Conservation (phyloP, 129 eudicot genomes). For the Pulicaria dysenterica region DNA sequence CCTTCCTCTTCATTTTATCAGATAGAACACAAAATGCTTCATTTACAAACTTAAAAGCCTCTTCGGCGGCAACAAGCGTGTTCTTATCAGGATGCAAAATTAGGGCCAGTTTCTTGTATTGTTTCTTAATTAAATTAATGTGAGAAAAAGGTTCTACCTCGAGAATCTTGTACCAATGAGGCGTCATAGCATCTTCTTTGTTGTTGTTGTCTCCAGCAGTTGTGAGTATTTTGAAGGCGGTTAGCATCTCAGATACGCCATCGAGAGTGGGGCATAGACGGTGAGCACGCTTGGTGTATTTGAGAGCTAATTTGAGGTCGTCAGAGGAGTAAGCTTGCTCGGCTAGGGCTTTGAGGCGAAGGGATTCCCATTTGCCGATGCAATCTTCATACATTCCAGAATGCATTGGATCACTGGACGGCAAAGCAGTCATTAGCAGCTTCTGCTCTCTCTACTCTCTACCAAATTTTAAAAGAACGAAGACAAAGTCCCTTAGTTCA, state of each 20-base stretch:
- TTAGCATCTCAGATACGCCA: conserved; percentile 55
- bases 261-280: conserved; percentile 49
- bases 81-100: conserved; percentile 74
- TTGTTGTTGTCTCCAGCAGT: conserved; percentile 22
- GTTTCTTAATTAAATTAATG: conserved; percentile 54
- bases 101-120: conserved; percentile 71
- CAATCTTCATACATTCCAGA: conserved; percentile 32
- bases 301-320: conserved; percentile 58
- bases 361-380: conserved; percentile 44
- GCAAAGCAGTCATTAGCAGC: conserved; percentile 57
- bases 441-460: conserved; percentile 19
- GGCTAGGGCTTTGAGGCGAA: conserved; percentile 69
- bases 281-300: conserved; percentile 59
- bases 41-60: conserved; percentile 70
- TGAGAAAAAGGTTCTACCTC: conserved; percentile 64
- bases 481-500: conserved; percentile 16
- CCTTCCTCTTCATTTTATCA: conserved; percentile 65
- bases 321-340: conserved; percentile 52
- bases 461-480: conserved; percentile 21
- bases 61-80: conserved; percentile 48
- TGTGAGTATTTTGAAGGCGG: conserved; percentile 58
- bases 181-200: conserved; percentile 15
- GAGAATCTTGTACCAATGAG: conserved; percentile 61
- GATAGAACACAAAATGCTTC: conserved; percentile 62
- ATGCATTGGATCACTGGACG: conserved; percentile 63